These are phyloP conservation scores for Wickerhamia fluorescens DNA, from an alignment of 805 yeast genomes.

Conservation along the genomic window DNA sequence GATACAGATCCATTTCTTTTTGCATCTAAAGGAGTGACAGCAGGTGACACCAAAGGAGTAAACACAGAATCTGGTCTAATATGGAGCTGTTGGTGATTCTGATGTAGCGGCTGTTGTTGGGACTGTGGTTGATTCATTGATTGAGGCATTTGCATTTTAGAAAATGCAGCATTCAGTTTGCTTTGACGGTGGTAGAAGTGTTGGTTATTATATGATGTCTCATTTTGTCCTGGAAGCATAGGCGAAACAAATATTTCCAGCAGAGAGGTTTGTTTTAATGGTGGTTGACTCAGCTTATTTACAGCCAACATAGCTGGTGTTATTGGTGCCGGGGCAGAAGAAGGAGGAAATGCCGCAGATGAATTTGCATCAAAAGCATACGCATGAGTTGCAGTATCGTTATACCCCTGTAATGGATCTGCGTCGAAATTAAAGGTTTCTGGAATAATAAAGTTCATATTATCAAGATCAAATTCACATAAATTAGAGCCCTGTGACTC, in stretches of 20 bases:
- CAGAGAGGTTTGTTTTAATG: not conserved
- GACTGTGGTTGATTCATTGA: constrained; percentile 11
- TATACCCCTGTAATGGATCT: too few species aligned
- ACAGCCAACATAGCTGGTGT: constrained; percentile 21
- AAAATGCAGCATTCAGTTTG: not conserved
- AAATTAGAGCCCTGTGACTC: too few species aligned
- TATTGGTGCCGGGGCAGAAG: constrained; percentile 12
- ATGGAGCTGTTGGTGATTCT: too few species aligned
- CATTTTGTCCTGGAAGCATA: constrained; percentile 36
- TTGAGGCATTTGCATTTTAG: constrained; percentile 1
- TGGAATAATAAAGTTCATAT: constrained; percentile 31
- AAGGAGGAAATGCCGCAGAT: constrained; percentile 24
- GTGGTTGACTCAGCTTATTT: constrained; percentile 7
- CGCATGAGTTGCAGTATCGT: too few species aligned
- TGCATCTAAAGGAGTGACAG: constrained; percentile 56
- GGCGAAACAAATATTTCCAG: constrained; percentile 23
- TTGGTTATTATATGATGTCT: constrained; percentile 33
- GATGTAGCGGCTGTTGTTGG: too few species aligned
- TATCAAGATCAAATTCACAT: constrained; percentile 19
- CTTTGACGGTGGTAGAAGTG: constrained; percentile 31
- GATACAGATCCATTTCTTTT: constrained; percentile 15
- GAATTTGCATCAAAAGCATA: too few species aligned
- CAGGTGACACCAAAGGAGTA: constrained; percentile 75
- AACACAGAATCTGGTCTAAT: constrained; percentile 55
- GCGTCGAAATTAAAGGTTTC: constrained; percentile 9